phyloP scores from a whole-genome alignment of 768 basidiomycete genomes.

The Heimioporus sp. region DNA sequence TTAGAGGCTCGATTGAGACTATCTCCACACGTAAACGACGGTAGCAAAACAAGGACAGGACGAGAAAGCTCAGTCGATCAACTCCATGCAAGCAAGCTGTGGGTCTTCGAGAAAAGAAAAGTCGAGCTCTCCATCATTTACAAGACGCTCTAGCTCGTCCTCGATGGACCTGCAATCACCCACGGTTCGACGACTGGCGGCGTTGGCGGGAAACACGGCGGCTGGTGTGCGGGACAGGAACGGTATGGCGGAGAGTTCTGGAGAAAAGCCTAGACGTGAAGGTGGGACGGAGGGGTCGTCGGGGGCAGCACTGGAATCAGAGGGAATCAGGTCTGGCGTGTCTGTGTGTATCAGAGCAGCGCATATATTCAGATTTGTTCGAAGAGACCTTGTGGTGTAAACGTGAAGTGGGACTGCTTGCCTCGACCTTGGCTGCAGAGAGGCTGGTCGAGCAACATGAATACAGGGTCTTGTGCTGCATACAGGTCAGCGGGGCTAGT shows the following conservation, averaged over 20 bases:
- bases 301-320: neutral
- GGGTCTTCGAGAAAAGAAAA: constrained; percentile 27
- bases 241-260: constrained; percentile 31
- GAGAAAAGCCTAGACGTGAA: constrained; percentile 10
- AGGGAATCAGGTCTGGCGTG: constrained; percentile 2
- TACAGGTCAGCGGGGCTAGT: constrained; percentile 5
- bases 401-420: constrained; percentile 10
- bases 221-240: constrained; percentile 27
- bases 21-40: neutral
- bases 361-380: constrained; percentile 15
- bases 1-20: no score
- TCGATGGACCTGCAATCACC: constrained; percentile 19
- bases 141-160: constrained; percentile 18
- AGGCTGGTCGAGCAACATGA: neutral
- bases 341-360: constrained; percentile 15
- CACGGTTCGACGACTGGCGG: neutral
- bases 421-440: constrained; percentile 20
- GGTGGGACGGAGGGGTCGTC: neutral
- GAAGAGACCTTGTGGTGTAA: constrained; percentile 15
- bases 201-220: neutral
- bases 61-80: constrained; percentile 5
- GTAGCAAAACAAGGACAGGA: neutral
- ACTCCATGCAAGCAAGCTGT: constrained; percentile 12
- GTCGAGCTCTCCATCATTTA: constrained; percentile 21
- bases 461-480: neutral